These are phyloP conservation scores for Blastomyces gilchristii DNA, from an alignment of 2,329 filamentous ascomycete genomes.

Conservation along the genomic window DNA sequence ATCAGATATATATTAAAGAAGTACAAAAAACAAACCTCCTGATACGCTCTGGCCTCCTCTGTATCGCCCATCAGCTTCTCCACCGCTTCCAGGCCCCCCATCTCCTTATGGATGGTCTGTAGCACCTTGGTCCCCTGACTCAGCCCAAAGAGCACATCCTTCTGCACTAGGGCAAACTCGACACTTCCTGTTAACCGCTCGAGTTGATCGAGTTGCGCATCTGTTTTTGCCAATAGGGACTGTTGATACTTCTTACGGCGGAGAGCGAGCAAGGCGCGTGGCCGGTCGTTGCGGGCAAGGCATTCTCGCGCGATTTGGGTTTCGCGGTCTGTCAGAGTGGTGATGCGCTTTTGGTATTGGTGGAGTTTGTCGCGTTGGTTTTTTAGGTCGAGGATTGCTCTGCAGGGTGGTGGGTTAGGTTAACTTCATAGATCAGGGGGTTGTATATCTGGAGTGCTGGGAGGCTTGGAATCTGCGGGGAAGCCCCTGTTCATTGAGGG, in stretches of 20 bases:
- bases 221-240: conserved; percentile 75
- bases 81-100: conserved; percentile 87
- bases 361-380: conserved; percentile 94
- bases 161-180: conserved; percentile 93
- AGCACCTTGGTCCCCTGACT: conserved; percentile 86
- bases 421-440: background rate
- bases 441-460: background rate
- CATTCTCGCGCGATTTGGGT: conserved; percentile 77
- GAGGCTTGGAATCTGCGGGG: background rate
- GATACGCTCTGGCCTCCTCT: conserved; percentile 82
- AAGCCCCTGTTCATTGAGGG: background rate
- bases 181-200: conserved; percentile 81
- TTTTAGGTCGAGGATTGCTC: conserved; percentile 95
- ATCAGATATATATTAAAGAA: too few species aligned
- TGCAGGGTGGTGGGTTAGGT: conserved; percentile 30
- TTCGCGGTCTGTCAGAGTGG: conserved; percentile 73
- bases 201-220: conserved; percentile 85
- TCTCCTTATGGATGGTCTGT: conserved; percentile 84
- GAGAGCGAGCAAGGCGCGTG: conserved; percentile 73
- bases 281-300: conserved; percentile 67
- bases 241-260: conserved; percentile 97
- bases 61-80: conserved; percentile 93
- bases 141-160: conserved; percentile 86
- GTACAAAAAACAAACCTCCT: conserved; percentile 51
- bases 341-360: conserved; percentile 88